Evolutionary conservation across 768 basidiomycete genomes (phyloP), one percentile per base, ranked within the genome.

Genomic region (Pleurotus tuoliensis): DNA sequence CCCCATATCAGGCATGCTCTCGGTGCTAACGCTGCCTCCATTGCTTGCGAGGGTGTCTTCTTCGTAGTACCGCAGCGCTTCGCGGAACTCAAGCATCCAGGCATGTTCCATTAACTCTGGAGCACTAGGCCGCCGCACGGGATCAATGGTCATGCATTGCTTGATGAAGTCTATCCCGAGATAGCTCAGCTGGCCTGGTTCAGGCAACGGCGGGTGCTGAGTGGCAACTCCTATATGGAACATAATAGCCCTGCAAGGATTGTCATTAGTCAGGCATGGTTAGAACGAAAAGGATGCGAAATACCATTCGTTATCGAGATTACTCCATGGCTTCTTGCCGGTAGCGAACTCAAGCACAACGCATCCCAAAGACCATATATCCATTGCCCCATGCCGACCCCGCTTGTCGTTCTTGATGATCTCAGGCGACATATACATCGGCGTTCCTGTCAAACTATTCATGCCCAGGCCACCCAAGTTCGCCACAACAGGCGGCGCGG

Each of bases 361-460:
- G 66, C 97, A 98, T 15, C 97, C 97, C 56, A 98, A 73, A 20
- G 94, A 92, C 97, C 97, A 99, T 44, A 99, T 87, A 68, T 99
- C 97, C 91, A 97, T 97, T 9, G 96, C 93, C 15, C 97, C 97
- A 61, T 92, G 86, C 50, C 89, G 80, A 24, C 94, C 94, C 12
- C 86, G 78, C 60, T 81, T 87, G 63, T 96, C 93, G 63, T 90
- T 97, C 74, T 96, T 92, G 76, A 99, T 98, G 54, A 97, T 86
- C 68, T 99, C 97, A 1, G 97, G 97, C 4, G 95, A 97, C 93
- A 99, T 98, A 71, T 99, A 98, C 96, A 98, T 98, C 0, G 97
- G 97, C 11, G 97, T 99, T 15, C 94, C 96, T 1, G 95, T 97
- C 34, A 99, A 74, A 62, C 90, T 91, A 67, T 87, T 86, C 72